Base-by-base conservation (phyloP, 306 rosid genomes). In the Vicia villosa region DNA sequence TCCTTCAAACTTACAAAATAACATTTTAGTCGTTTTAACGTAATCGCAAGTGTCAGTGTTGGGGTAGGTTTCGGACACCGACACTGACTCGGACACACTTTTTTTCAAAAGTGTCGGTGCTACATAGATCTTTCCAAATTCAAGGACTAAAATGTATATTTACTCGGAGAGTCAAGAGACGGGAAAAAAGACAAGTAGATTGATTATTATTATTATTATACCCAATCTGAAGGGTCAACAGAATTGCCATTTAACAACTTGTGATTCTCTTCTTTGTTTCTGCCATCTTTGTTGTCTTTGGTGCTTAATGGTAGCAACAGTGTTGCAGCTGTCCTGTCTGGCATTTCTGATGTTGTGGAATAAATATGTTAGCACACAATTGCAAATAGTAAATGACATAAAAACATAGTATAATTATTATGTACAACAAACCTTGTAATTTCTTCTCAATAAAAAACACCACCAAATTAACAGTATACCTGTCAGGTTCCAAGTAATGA, bases 381-480 rank as follows among this genome's bases (percentile, higher is more conserved):
- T 47, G 28, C 66, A 59, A 60, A 63, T 5, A 52, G 61, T 40
- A 72, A 63, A 59, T 12, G 68, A 68, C 49, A 84, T 19, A 40
- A 41, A 5, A 41, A 5, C 17, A 38, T 38, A 17, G 13, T 30
- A 68, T 67, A 50, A 46, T 52, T 21, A 43, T 50, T 69, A 26
- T 69, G 64, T 52, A 7, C 66, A 41, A 15, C 89, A 71, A 57
- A 95, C 99, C 99, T 69, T 89, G 87, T 52, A 95, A 69, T 75
- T 89, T 91, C 86, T 91, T 95, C 80, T 95, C 99, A 0, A 95
- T 41, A 36, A 84, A 95, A 84, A 89, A 91, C 8, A 95, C 95
- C 79, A 95, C 93, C 90, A 95, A 79, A 73, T 95, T 95, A 63
- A 95, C 99, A 38, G 99, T 95, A 69, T 95, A 94, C 99, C 99